phyloP scores from a whole-genome alignment of 2,329 filamentous ascomycete species.

The Epichloe sibirici region DNA sequence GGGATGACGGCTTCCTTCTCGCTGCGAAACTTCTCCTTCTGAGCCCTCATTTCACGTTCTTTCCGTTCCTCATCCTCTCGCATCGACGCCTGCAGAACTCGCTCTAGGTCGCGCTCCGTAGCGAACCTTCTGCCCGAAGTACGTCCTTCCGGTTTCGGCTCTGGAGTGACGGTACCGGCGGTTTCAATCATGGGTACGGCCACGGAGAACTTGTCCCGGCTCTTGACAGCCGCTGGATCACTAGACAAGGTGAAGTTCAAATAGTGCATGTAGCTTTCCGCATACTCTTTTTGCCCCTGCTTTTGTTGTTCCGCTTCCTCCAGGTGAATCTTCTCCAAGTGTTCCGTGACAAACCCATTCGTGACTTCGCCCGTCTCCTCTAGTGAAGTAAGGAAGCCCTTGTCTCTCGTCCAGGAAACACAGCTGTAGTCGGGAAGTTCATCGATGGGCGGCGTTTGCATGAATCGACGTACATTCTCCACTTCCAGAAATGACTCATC shows the following conservation, averaged over 20 bases:
- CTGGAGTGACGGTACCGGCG: constrained; percentile 30
- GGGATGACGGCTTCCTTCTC: constrained; percentile 69
- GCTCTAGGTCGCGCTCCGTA: constrained; percentile 62
- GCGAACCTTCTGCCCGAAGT: constrained; percentile 45
- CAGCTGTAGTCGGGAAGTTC: constrained; percentile 36
- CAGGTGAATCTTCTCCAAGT: constrained; percentile 29
- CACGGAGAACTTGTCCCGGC: constrained; percentile 39
- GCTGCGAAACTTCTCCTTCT: constrained; percentile 58
- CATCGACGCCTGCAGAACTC: constrained; percentile 59
- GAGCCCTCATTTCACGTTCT: constrained; percentile 51
- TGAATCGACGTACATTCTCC: constrained; percentile 36
- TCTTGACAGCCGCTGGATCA: constrained; percentile 42
- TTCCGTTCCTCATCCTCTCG: constrained; percentile 57
- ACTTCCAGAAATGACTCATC: constrained; percentile 38
- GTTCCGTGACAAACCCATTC: constrained; percentile 32
- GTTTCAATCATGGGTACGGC: constrained; percentile 23
- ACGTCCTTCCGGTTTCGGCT: constrained; percentile 45
- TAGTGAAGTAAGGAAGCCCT: constrained; percentile 29
- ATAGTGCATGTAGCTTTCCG: constrained; percentile 37
- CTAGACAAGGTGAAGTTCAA: constrained; percentile 43
- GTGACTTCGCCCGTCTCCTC: constrained; percentile 26
- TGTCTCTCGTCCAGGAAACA: constrained; percentile 36
- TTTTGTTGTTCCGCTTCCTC: constrained; percentile 27
- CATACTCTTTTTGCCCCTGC: constrained; percentile 28
- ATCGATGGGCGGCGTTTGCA: constrained; percentile 42